phyloP scores from a whole-genome alignment of 108 stramenopile species.

The Chaetoceros muelleri region DNA sequence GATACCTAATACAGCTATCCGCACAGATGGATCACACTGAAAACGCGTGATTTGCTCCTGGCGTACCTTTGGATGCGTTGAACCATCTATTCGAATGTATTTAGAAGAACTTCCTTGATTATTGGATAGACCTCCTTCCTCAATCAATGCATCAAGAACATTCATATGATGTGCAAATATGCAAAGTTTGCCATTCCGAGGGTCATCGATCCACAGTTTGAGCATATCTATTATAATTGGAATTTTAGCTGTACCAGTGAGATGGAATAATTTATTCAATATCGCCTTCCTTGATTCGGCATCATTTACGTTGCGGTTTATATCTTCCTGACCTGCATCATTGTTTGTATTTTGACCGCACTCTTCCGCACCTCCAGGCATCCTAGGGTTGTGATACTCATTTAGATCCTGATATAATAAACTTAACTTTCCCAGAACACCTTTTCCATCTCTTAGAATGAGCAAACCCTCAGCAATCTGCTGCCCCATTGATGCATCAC shows the following conservation, averaged over 20 bases:
- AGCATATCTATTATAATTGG: conserved; percentile 52
- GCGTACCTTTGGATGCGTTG: conserved; percentile 73
- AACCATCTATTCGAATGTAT: conserved; percentile 93
- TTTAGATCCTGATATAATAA: conserved; percentile 16
- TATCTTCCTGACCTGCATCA: conserved; percentile 1
- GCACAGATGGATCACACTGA: conserved; percentile 76
- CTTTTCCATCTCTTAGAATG: conserved; percentile 50
- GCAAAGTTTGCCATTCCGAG: conserved; percentile 82
- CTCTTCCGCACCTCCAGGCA: not conserved
- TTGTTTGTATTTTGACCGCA: not conserved
- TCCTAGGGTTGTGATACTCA: not conserved
- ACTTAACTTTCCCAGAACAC: conserved; percentile 58
- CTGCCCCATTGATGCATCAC: conserved; percentile 21
- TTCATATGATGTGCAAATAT: conserved; percentile 94
- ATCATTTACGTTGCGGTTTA: conserved; percentile 12
- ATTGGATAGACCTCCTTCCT: conserved; percentile 38
- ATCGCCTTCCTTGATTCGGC: conserved; percentile 38
- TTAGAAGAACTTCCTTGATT: conserved; percentile 19
- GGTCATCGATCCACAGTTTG: conserved; percentile 56
- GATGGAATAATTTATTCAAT: conserved; percentile 72
- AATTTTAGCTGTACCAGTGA: conserved; percentile 80
- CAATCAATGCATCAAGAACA: conserved; percentile 75
- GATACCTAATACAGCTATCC: conserved; percentile 87
- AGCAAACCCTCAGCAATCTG: conserved; percentile 44
- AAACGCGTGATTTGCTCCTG: conserved; percentile 86